Conservation (phyloP, 306 rosid species). For the Pyrus bretschneideri region DNA sequence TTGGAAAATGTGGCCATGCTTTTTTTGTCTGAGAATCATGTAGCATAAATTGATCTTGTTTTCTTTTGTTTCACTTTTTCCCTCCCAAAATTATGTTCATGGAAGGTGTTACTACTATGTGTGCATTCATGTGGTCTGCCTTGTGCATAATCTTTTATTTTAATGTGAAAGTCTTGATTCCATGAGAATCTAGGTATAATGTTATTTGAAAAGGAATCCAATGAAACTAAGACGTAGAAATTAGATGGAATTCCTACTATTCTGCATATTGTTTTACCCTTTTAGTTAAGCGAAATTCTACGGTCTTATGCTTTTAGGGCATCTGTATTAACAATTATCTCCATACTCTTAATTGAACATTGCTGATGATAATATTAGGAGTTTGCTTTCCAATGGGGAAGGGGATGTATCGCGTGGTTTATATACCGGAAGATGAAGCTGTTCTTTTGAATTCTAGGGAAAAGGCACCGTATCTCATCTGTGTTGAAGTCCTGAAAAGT, state of each 20-base stretch:
- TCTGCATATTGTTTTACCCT: not conserved
- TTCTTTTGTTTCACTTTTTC: not conserved
- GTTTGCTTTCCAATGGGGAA: constrained; percentile 90
- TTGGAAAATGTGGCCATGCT: not conserved
- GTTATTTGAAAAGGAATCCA: not conserved
- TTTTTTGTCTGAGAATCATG: not conserved
- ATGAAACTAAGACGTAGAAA: not conserved
- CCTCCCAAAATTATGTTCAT: not conserved
- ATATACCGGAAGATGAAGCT: constrained; percentile 97
- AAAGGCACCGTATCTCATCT: constrained; percentile 91
- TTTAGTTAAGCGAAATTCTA: not conserved
- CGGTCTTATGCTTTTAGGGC: not conserved
- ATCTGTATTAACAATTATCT: constrained; percentile 8
- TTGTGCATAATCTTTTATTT: not conserved
- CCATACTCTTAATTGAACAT: constrained; percentile 16
- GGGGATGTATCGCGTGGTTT: constrained; percentile 89
- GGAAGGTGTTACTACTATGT: not conserved
- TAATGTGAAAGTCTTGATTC: not conserved
- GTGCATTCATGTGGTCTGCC: not conserved
- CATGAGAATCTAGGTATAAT: not conserved
- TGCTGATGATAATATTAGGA: constrained; percentile 44
- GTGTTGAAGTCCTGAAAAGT: constrained; percentile 82
- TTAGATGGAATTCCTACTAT: not conserved
- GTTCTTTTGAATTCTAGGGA: constrained; percentile 98
- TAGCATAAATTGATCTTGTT: not conserved